phyloP scores from a whole-genome alignment of 2,329 filamentous ascomycete genomes.

The Chaetoscypha palmicola region DNA sequence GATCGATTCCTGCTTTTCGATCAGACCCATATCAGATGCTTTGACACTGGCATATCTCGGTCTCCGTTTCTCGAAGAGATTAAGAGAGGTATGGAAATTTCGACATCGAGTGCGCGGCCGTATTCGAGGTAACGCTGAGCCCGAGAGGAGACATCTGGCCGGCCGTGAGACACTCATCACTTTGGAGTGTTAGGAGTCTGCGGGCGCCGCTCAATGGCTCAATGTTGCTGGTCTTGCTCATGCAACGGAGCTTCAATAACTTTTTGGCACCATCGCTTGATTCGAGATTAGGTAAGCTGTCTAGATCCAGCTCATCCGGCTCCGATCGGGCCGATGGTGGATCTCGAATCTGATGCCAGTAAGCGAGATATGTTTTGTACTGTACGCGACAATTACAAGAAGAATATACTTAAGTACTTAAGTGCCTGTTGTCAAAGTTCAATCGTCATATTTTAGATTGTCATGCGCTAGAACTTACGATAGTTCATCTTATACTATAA shows the following conservation, averaged over 20 bases:
- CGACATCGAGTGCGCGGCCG: slow-evolving; percentile 38
- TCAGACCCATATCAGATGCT: slow-evolving; percentile 29
- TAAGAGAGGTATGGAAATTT: slow-evolving; percentile 41
- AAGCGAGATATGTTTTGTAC: too few relatives aligned
- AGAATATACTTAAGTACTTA: too few relatives aligned
- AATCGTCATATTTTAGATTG: too few relatives aligned
- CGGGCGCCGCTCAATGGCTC: slow-evolving; percentile 21
- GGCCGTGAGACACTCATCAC: slow-evolving; percentile 43
- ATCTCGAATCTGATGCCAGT: too few relatives aligned
- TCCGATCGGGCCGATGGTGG: too few relatives aligned
- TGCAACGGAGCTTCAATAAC: slow-evolving; percentile 1
- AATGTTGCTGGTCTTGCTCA: slow-evolving; percentile 10
- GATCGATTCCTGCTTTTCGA: slow-evolving; percentile 1
- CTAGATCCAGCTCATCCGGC: too few relatives aligned
- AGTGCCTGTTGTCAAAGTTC: too few relatives aligned
- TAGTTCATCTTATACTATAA: too few relatives aligned
- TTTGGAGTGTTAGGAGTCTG: slow-evolving; percentile 15
- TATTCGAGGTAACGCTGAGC: slow-evolving; percentile 36
- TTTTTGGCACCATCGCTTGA: background rate
- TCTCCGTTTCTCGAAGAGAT: slow-evolving; percentile 32
- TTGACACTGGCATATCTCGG: slow-evolving; percentile 35
- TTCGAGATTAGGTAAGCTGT: too few relatives aligned
- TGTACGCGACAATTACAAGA: too few relatives aligned
- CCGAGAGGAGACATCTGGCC: slow-evolving; percentile 43
- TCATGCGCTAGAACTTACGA: too few relatives aligned